Base-by-base conservation (phyloP, 306 rosid genomes). In the Albizia julibrissin region DNA sequence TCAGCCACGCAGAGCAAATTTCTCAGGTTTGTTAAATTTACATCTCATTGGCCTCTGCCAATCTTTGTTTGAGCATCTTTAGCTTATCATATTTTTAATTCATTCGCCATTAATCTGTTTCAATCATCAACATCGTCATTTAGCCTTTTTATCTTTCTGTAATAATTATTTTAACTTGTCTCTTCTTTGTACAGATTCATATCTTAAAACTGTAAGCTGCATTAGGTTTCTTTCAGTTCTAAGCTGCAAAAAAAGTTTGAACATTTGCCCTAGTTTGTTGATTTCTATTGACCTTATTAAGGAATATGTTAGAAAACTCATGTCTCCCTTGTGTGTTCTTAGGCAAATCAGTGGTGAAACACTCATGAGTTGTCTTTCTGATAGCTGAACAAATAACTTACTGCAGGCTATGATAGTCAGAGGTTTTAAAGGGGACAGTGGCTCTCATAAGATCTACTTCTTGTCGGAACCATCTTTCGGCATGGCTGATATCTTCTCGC, bases 381-480 rank as follows among this genome's bases (percentile, higher is more conserved):
- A 81, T 34, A 46, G 72, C 80, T 70, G 43, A 59, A 56, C 72
- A 31, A 71, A 43, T 79, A 77, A 68, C 79, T 40, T 34, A 10
- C 34, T 83, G 83, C 91, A 95, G 99, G 99, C 99, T 61, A 95
- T 95, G 99, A 91, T 95, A 67, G 97, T 87, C 65, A 89, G 99
- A 88, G 99, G 99, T 43, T 95, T 95, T 75, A 91, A 92, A 88
- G 99, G 99, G 74, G 90, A 95, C 76, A 71, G 92, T 77, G 83
- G 82, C 47, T 44, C 75, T 72, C 98, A 95, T 74, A 95, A 89
- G 81, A 88, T 95, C 62, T 91, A 91, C 87, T 88, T 90, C 84
- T 85, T 93, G 82, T 91, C 98, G 10, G 92, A 89, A 82, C 80
- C 95, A 62, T 88, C 98, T 68, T 82, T 93, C 64, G 91, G 98